These are phyloP conservation scores for Camillea tinctor DNA, from an alignment of 2,329 filamentous ascomycete genomes.

Conservation along the genomic window DNA sequence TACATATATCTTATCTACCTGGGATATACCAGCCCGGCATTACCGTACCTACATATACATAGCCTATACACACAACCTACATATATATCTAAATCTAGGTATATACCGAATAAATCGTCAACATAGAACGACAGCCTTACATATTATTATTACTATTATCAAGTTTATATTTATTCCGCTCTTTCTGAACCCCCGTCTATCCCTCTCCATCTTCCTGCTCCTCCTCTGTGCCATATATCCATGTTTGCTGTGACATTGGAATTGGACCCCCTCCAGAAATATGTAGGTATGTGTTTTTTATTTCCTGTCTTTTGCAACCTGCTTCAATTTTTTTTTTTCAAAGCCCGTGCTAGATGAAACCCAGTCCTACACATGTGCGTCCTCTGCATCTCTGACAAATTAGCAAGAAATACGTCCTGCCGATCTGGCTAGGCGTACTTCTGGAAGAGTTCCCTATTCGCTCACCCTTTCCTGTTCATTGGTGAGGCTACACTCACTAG, in stretches of 20 bases:
- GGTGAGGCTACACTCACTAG: neutral
- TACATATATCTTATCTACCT: neutral
- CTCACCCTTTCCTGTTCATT: neutral
- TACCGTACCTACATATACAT: too few relatives aligned
- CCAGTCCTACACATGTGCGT: neutral
- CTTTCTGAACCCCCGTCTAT: neutral
- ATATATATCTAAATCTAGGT: too few relatives aligned
- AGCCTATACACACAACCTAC: too few relatives aligned
- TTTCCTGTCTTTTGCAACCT: too few relatives aligned
- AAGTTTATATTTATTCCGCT: neutral
- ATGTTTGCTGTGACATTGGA: too few relatives aligned
- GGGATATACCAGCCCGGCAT: too few relatives aligned
- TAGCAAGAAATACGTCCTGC: neutral
- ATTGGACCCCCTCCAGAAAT: too few relatives aligned
- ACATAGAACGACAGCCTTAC: too few relatives aligned
- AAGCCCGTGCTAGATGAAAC: neutral
- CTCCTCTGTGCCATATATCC: too few relatives aligned
- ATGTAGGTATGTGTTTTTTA: too few relatives aligned
- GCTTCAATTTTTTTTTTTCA: neutral
- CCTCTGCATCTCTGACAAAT: neutral
- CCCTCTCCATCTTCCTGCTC: neutral
- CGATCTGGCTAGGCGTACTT: neutral
- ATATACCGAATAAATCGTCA: neutral
- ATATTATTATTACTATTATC: too few relatives aligned
- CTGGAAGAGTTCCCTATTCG: neutral